These are phyloP conservation scores for Penicillium bovifimosum DNA, from an alignment of 495 filamentous ascomycete species.

Conservation along the genomic window DNA sequence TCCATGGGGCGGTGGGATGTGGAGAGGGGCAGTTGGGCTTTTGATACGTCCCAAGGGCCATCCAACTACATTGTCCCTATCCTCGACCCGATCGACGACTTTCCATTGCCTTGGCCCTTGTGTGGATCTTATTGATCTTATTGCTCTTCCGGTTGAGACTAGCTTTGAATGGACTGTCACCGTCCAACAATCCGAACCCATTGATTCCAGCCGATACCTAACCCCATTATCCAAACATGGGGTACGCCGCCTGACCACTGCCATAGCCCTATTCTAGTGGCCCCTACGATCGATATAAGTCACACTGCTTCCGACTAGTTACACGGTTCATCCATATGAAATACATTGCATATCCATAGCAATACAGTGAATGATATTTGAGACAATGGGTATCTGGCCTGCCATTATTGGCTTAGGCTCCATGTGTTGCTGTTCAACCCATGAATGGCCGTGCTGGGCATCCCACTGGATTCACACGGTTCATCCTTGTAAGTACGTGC, in stretches of 20 bases:
- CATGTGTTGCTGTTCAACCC: background rate
- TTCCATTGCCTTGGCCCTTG: background rate
- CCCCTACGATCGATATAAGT: background rate
- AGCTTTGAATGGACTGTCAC: background rate
- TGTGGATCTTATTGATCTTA: background rate
- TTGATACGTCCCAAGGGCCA: no score
- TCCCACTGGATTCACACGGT: background rate
- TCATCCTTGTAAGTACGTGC: background rate
- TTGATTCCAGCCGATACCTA: background rate
- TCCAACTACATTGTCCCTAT: no score
- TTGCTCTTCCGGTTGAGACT: background rate
- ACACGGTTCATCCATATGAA: background rate
- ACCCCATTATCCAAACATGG: background rate
- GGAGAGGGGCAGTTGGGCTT: slow-evolving; percentile 23
- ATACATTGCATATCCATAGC: background rate
- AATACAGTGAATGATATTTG: background rate
- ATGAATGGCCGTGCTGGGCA: background rate
- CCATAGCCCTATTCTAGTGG: no score
- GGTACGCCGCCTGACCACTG: background rate
- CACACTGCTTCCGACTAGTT: background rate
- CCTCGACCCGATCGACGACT: no score
- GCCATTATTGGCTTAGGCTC: background rate
- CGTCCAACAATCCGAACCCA: background rate
- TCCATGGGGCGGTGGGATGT: slow-evolving; percentile 30
- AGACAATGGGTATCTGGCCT: background rate